phyloP scores from a whole-genome alignment of 345 rosid species.

The Eucalyptus fibrosa region DNA sequence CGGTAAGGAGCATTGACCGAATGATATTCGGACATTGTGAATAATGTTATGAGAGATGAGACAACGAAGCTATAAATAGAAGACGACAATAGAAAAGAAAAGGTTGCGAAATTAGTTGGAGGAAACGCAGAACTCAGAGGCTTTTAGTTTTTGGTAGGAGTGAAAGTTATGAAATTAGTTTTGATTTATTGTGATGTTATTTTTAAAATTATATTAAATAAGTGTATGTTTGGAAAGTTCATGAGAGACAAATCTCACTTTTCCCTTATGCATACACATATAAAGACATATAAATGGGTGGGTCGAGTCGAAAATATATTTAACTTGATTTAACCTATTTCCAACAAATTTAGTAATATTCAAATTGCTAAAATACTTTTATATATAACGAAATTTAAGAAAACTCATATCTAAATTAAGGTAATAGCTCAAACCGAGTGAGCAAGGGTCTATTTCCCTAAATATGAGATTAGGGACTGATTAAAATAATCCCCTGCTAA shows the following conservation, averaged over 20 bases:
- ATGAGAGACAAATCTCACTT: neutral
- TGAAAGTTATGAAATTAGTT: neutral
- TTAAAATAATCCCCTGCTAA: neutral
- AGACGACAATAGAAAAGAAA: neutral
- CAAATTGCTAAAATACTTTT: too few relatives aligned
- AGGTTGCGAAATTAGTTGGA: neutral
- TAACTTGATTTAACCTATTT: too few relatives aligned
- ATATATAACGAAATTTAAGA: rapidly evolving
- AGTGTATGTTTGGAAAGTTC: neutral
- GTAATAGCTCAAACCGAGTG: too few relatives aligned
- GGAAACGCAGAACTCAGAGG: neutral
- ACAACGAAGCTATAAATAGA: neutral
- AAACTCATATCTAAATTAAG: too few relatives aligned
- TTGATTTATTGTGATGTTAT: neutral
- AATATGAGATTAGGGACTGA: neutral
- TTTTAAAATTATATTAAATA: neutral
- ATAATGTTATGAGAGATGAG: neutral
- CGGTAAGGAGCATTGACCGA: neutral
- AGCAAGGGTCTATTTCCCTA: neutral
- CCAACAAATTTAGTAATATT: too few relatives aligned
- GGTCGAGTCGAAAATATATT: rapidly evolving
- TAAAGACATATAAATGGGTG: too few relatives aligned
- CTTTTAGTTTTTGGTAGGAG: neutral
- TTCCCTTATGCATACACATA: neutral
- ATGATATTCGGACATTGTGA: neutral